Evolutionary conservation across 805 yeast genomes (phyloP), one percentile per base, ranked within the genome.

Genomic region (Wickerhamiella parazyma): DNA sequence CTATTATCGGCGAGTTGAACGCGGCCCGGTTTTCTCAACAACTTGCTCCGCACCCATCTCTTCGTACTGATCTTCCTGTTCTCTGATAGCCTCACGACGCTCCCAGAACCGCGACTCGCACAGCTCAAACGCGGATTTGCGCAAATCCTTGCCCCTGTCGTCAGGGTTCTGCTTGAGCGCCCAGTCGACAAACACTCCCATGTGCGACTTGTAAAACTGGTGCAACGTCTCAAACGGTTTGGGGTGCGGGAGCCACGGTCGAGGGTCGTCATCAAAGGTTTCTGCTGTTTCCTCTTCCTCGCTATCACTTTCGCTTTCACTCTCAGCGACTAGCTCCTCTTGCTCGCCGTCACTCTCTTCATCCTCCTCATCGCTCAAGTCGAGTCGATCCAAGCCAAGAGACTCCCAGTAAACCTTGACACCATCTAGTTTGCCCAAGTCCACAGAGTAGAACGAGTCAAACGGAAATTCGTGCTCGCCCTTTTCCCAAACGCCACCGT

Each of bases 51-150:
- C 95, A 39, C 94, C 94, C 60, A 81, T 57, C 53, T 86, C 95
- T 62, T 89, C 96, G 53, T 83, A 64, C 57, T 77, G 75, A 53
- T 89, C 97, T 64, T 89, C 98, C 41, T 83, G 81, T 33, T 76
- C 71, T 59, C 93, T 78, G 19, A 89, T 78, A 55, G 78, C 89
- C 54, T 89, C 97, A 65, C 96, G 77, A 66, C 97, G 80, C 60
- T 89, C 97, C 97, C 97, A 89, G 91, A 94, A 89, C 65, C 98
- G 75, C 51, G 80, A 89, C 62, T 87, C 94, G 60, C 91, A 80
- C 48, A 89, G 64, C 49, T 86, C 95, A 58, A 89, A 89, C 0
- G 96, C 80, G 36, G 83, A 80, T 44, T 80, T 78, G 65, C 89
- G 87, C 61, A 89, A 71, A 55, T 82, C 79, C 60, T 89, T 89